Evolutionary conservation across 2,329 filamentous ascomycete species (phyloP), one percentile per base, ranked within the genome.

Genomic region (Niveomyces coronatus): DNA sequence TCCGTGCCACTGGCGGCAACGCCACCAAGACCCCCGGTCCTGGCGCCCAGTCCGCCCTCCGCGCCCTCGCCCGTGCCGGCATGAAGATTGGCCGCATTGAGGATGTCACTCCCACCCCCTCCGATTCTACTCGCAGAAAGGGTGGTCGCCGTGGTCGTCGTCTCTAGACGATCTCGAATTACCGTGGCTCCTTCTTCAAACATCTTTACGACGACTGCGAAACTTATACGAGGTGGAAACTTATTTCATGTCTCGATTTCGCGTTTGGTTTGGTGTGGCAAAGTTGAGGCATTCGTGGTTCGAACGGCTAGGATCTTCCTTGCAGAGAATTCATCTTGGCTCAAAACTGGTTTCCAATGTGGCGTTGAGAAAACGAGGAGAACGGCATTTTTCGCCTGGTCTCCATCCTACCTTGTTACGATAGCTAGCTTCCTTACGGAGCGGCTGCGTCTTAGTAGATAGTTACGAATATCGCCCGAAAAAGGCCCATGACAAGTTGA

Each of bases 121-220:
- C 91, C 69, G 91, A 98, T 73, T 94, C 86, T 68, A 98, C 91
- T 62, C 85, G 91, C 74, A 88, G 89, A 76, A 98, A 98, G 87
- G 91, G 91, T 76, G 91, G 91, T 95, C 88, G 91, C 73, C 89
- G 91, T 85, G 91, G 91, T 96, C 91, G 91, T 75, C 89, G 91
- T 94, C 85, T 98, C 71, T 98, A 76, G 37, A 39, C 30, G 37
- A 32, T 27, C 24, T 32, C 15, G 30, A 14, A 29, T 17, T 19
- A 18, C 17, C 32, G 35, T 19, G n/a, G n/a, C n/a, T n/a, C n/a
- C n/a, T n/a, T n/a, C n/a, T n/a, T n/a, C n/a, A n/a, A n/a, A n/a
- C n/a, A n/a, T n/a, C n/a, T n/a, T n/a, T n/a, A n/a, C n/a, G n/a
- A n/a, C n/a, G n/a, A n/a, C n/a, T n/a, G n/a, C n/a, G n/a, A n/a